Base-by-base conservation (phyloP, 139 green algal genomes). In the Deuterostichococcus epilithicus region DNA sequence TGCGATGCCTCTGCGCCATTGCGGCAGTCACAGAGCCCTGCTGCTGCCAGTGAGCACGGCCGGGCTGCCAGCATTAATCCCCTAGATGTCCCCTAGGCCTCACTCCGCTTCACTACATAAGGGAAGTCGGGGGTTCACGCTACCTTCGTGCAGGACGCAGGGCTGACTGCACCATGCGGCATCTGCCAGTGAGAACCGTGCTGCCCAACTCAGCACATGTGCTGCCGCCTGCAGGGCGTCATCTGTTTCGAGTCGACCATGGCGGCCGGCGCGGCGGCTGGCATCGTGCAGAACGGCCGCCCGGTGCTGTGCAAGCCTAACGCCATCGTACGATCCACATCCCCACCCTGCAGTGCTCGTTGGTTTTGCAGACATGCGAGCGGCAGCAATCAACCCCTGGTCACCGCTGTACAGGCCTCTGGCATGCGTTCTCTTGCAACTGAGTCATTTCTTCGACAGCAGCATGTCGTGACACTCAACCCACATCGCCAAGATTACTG, bases 241-340 rank as follows among this genome's bases (percentile, higher is more conserved):
- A 91, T 91, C 35, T 86, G 87, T 65, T 96, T 95, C 76, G 91
- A 96, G 74, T 88, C 80, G 22, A 72, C 94, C 5, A 87, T 90
- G 83, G 77, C 84, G 37, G 63, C 76, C 30, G 91, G 80, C 0
- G 74, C 85, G 37, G 35, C 76, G 37, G 87, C 78, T 0, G 83
- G 86, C 33, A 65, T 88, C 25, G 66, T 86, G 23, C 83, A 83
- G 20, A 18, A 82, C 2, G 80, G 76, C 2, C 68, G 72, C 63
- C 80, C 85, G 0, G 82, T 96, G 5, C 52, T 96, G 15, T 96
- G 91, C 87, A 96, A 96, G 80, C 91, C 91, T 34, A 80, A 83
- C 38, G 72, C 36, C 5, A 5, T 52, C 32, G 72, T 77, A 34
- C n/a, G 72, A 1, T 73, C 60, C 18, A 18, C 3, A 23, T 8